Percentiles rank a stretch among this genome's conserved stretches.
phyloP scores from a whole-genome alignment of 495 filamentous ascomycete species.

The Tricharina praecox region DNA sequence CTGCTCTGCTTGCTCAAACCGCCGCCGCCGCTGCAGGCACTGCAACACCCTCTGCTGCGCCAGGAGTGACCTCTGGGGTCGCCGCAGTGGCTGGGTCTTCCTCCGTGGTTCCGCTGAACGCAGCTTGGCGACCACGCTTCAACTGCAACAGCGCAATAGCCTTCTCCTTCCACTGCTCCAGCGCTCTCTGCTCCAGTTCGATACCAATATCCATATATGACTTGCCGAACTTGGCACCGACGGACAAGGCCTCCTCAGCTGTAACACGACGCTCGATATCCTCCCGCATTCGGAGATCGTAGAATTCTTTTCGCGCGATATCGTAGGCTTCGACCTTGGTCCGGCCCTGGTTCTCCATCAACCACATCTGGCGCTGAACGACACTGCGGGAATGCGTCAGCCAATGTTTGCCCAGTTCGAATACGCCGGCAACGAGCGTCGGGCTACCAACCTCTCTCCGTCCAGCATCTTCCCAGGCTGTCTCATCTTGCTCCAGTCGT shows the following conservation, averaged over 20 bases:
- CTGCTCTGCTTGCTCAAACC: no score
- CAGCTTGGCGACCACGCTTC: constrained; percentile 4
- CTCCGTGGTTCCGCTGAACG: constrained; percentile 1
- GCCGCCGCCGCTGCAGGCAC: neutral
- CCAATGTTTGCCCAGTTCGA: constrained; percentile 9
- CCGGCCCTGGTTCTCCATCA: constrained; percentile 50
- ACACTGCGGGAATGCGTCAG: constrained; percentile 42
- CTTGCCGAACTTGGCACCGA: constrained; percentile 75
- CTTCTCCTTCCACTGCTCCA: constrained; percentile 69
- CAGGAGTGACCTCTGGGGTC: neutral
- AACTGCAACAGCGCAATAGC: constrained; percentile 31
- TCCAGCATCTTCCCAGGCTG: constrained; percentile 66
- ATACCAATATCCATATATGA: constrained; percentile 56
- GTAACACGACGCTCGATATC: constrained; percentile 74
- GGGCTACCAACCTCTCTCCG: constrained; percentile 57
- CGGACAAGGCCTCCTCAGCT: constrained; percentile 68
- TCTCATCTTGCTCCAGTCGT: constrained; percentile 62
- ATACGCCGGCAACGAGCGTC: neutral
- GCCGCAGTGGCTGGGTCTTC: neutral
- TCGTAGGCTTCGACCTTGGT: constrained; percentile 63
- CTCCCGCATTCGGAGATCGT: constrained; percentile 58
- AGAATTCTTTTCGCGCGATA: constrained; percentile 76
- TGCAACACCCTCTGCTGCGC: neutral
- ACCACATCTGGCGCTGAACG: constrained; percentile 75
- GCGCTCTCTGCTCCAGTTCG: constrained; percentile 60